Evolutionary conservation across 2,329 filamentous ascomycete genomes (phyloP).

Genomic region (Biscogniauxia sp.): DNA sequence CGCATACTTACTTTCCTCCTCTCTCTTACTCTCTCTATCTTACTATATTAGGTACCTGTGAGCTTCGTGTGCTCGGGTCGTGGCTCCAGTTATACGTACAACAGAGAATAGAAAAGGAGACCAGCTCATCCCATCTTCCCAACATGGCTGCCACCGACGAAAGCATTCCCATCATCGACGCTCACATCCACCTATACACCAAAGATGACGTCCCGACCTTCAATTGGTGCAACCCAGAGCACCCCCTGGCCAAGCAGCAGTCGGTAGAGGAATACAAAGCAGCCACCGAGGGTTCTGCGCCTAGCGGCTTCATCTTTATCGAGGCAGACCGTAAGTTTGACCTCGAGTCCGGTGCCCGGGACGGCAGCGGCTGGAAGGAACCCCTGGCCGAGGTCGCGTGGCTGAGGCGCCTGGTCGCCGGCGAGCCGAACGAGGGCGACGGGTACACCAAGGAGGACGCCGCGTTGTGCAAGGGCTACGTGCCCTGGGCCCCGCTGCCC

Average conservation of each 20-base stretch:
- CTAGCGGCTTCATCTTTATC: conserved; percentile 75
- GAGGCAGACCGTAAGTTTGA: conserved; percentile 75
- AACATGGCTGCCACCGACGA: conserved; percentile 27
- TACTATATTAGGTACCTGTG: too few species aligned
- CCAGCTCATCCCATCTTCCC: background rate
- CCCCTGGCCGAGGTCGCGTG: conserved; percentile 72
- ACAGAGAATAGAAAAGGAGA: too few species aligned
- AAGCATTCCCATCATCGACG: conserved; percentile 69
- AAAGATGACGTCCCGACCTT: conserved; percentile 63
- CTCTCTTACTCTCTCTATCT: too few species aligned
- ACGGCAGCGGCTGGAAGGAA: conserved; percentile 59
- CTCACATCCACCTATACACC: conserved; percentile 88
- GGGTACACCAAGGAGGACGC: conserved; percentile 54
- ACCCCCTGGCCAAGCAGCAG: conserved; percentile 61
- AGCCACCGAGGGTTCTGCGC: conserved; percentile 39
- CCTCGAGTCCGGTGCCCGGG: conserved; percentile 43
- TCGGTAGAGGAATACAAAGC: conserved; percentile 62
- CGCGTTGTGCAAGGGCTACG: conserved; percentile 62
- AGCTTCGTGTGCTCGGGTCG: too few species aligned
- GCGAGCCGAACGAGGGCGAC: conserved; percentile 54
- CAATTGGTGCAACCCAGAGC: conserved; percentile 63
- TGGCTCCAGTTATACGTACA: too few species aligned
- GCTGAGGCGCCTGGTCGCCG: conserved; percentile 63
- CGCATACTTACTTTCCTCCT: too few species aligned
- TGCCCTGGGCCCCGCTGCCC: conserved; percentile 85